Conservation (phyloP, 2,329 filamentous ascomycete genomes). For the Penicillium thymicola region DNA sequence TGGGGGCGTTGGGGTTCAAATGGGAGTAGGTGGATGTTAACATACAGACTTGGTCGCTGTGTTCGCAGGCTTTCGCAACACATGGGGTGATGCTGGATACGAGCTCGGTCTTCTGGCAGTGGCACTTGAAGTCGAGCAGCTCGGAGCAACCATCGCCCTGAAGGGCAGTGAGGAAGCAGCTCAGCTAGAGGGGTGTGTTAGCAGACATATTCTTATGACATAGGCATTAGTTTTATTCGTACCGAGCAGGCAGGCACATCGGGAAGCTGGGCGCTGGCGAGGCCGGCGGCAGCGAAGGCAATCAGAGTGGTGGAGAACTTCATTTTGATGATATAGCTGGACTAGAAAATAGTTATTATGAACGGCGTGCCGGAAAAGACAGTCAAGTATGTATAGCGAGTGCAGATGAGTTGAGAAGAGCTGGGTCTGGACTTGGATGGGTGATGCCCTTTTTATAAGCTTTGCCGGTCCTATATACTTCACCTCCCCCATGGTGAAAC, state of each 20-base stretch:
- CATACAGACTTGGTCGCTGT: slow-evolving; percentile 39
- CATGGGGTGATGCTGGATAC: slow-evolving; percentile 46
- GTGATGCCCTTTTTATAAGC: slow-evolving; percentile 23
- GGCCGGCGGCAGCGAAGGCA: slow-evolving; percentile 43
- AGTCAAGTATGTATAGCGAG: slow-evolving; percentile 17
- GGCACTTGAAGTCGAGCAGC: slow-evolving; percentile 50
- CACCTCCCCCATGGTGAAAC: not conserved
- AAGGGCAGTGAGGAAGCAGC: slow-evolving; percentile 46
- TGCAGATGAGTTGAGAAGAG: slow-evolving; percentile 11
- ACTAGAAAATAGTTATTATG: not conserved
- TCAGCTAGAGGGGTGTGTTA: slow-evolving; percentile 34
- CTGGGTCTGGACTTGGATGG: slow-evolving; percentile 6
- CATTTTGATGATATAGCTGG: slow-evolving; percentile 27
- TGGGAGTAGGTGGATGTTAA: not conserved
- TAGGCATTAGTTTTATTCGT: slow-evolving; percentile 16
- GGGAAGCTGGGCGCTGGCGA: slow-evolving; percentile 47
- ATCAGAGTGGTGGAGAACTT: slow-evolving; percentile 32
- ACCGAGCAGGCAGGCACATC: slow-evolving; percentile 49
- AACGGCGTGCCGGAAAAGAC: slow-evolving; percentile 20
- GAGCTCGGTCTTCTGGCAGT: slow-evolving; percentile 48
- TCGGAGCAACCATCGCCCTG: slow-evolving; percentile 44
- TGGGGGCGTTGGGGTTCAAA: not conserved
- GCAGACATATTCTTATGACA: not conserved
- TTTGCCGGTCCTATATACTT: slow-evolving; percentile 2
- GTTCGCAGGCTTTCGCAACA: slow-evolving; percentile 43